phyloP scores from a whole-genome alignment of 345 rosid species.

The Euphorbia peplus region DNA sequence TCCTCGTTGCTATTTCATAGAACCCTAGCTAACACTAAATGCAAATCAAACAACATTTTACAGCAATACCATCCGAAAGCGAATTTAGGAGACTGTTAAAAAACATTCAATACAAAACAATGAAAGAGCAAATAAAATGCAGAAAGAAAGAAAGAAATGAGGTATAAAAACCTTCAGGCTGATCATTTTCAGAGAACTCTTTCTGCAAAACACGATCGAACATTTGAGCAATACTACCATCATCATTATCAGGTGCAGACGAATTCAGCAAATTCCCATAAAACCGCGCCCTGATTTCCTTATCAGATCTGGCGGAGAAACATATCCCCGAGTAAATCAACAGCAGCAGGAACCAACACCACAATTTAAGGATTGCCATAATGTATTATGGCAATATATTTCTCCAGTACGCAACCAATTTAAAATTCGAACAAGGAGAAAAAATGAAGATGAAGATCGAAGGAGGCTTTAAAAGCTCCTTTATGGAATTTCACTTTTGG shows the following conservation, averaged over 20 bases:
- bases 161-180: constrained; percentile 62
- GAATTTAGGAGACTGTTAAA: neutral
- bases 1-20: neutral
- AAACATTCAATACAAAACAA: neutral
- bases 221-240: constrained; percentile 85
- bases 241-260: constrained; percentile 55
- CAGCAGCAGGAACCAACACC: constrained; percentile 33
- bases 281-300: constrained; percentile 81
- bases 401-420: neutral
- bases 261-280: constrained; percentile 82
- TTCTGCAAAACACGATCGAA: constrained; percentile 92
- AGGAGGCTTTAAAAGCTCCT: neutral
- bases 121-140: neutral
- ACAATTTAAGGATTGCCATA: constrained; percentile 37
- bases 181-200: constrained; percentile 90
- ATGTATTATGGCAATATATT: constrained; percentile 3
- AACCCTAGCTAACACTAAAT: neutral
- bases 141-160: too few species aligned
- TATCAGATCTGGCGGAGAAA: constrained; percentile 67
- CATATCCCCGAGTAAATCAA: constrained; percentile 25
- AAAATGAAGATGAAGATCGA: constrained; percentile 1
- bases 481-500: neutral
- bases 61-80: neutral
- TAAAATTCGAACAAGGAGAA: neutral
- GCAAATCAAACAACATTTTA: neutral